Percentiles rank a stretch among this genome's conserved stretches.
Conservation (phyloP, 192 early-diverging fungal species). For the Backusella sp. region DNA sequence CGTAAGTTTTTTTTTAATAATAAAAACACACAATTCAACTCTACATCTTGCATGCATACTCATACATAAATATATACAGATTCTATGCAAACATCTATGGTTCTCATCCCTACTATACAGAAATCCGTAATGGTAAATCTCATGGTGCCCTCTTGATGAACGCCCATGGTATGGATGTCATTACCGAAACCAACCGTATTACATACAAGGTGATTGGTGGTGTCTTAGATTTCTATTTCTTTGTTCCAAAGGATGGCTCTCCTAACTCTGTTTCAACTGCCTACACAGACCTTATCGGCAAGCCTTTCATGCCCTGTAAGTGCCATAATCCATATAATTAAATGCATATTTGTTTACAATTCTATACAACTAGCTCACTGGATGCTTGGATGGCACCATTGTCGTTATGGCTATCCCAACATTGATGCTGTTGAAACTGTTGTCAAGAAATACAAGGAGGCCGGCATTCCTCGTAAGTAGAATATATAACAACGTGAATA, state of each 20-base stretch:
- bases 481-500: not conserved
- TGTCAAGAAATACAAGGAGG: slow-evolving; percentile 51
- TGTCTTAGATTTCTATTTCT: slow-evolving; percentile 62
- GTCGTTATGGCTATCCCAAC: slow-evolving; percentile 51
- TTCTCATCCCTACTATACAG: slow-evolving; percentile 62
- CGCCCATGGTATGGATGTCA: slow-evolving; percentile 70
- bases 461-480: slow-evolving; percentile 55
- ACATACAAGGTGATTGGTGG: slow-evolving; percentile 69
- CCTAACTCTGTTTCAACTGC: slow-evolving; percentile 46
- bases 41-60: not conserved
- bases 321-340: not conserved
- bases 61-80: not conserved
- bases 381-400: slow-evolving; percentile 36
- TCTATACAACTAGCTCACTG: slow-evolving; percentile 29
- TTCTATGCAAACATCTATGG: slow-evolving; percentile 60
- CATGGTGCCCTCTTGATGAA: slow-evolving; percentile 58
- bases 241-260: slow-evolving; percentile 41
- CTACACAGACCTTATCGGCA: slow-evolving; percentile 65
- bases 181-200: slow-evolving; percentile 37
- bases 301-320: slow-evolving; percentile 55
- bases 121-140: slow-evolving; percentile 51
- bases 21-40: not conserved
- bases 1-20: not conserved
- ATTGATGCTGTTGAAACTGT: slow-evolving; percentile 54
- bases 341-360: not conserved